Evolutionary conservation across 345 rosid genomes (phyloP), one percentile per base, ranked within the genome.

Genomic region (Cardamine resedifolia): DNA sequence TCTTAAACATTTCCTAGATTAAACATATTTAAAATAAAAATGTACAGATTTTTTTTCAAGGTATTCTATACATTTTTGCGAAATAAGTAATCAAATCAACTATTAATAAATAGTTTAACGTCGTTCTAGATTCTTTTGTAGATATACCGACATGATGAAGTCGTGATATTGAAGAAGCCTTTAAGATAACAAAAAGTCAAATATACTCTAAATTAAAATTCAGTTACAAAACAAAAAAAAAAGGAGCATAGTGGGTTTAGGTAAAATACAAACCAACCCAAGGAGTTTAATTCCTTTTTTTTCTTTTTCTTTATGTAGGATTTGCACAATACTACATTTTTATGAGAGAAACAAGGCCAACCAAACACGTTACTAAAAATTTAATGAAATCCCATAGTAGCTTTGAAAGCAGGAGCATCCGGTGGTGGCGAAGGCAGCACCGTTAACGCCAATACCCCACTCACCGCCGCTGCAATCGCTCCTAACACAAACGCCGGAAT

Each of bases 351-450:
- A 68, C 8, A 68, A 31, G 53, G 50, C 50, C 58, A 68, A 45
- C 7, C 3, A 68, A 53, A 59, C 62, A 74, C 15, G 15, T n/a
- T n/a, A 24, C 24, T 68, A 69, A 24, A 58, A 30, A n/a, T 27
- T 75, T 59, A 84, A 70, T 81, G 87, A 74, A 77, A 66, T 16
- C 85, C 83, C 76, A 57, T 59, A 21, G 78, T 45, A 7, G 61
- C 30, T 77, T 79, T 81, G 69, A 67, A 48, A 0, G 77, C 65
- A 3, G 85, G 57, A 2, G 58, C 18, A 20, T 84, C 92, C 2
- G 92, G 86, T 1, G 90, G 82, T 2, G 92, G 97, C 6, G 96
- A 83, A 45, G 98, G 98, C 4, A 93, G 80, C 73, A 86, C 50
- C 28, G 85, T 79, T 16, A 87, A 73, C 0, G 96, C 94, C 28